phyloP scores from a whole-genome alignment of 2,329 filamentous ascomycete genomes.

The Diaporthe aspalathi region DNA sequence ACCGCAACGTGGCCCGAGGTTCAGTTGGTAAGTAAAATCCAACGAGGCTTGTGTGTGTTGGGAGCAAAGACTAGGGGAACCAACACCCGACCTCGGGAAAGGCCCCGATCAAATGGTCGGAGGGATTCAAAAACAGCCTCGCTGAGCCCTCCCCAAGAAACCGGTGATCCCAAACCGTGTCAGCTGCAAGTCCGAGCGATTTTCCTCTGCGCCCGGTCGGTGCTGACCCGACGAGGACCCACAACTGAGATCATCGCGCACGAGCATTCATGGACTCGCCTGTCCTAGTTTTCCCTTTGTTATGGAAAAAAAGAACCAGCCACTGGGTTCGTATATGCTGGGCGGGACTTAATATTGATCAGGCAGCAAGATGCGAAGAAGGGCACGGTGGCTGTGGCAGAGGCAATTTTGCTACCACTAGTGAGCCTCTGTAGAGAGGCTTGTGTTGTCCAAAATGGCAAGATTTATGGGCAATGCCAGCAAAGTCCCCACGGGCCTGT shows the following conservation, averaged over 20 bases:
- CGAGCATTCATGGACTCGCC: neutral
- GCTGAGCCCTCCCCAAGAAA: neutral
- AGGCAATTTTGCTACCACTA: neutral
- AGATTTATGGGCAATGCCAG: neutral
- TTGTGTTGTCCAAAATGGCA: neutral
- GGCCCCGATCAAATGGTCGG: too few species aligned
- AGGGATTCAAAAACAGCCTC: neutral
- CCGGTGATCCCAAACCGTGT: neutral
- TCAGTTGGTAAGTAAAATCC: too few species aligned
- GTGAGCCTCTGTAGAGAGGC: slow-evolving; percentile 8
- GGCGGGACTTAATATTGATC: neutral
- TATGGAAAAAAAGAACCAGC: neutral
- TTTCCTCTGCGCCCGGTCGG: neutral
- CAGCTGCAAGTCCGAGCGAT: neutral
- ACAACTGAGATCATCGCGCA: neutral
- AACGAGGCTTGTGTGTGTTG: neutral
- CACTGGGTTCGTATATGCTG: neutral
- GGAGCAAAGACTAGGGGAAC: too few species aligned
- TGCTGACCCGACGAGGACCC: neutral
- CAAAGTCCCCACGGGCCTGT: neutral
- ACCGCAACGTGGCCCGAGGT: neutral
- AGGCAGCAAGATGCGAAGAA: neutral
- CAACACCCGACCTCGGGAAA: too few species aligned
- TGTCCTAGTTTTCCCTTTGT: neutral
- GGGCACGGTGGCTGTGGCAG: slow-evolving; percentile 8